These are phyloP conservation scores for Alternaria sp. DNA, from an alignment of 2,329 filamentous ascomycete species.

Conservation along the genomic window DNA sequence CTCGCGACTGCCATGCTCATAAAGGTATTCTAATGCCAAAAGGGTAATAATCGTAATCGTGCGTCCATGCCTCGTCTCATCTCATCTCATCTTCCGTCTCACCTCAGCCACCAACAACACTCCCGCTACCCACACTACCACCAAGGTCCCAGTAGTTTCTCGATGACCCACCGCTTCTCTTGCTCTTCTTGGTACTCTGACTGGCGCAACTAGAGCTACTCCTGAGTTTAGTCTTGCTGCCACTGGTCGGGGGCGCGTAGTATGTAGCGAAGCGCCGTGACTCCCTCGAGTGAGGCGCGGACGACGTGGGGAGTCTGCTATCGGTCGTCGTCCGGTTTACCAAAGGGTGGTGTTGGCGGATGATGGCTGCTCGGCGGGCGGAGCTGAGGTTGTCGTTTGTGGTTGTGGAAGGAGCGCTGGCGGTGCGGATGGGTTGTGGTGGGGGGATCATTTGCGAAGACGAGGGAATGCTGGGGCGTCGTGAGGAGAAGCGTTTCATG, in stretches of 20 bases:
- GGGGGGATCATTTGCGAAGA: constrained; percentile 4
- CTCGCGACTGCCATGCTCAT: background rate
- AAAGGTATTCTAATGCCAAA: background rate
- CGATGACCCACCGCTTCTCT: constrained; percentile 72
- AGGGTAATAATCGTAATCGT: background rate
- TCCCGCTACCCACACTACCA: constrained; percentile 76
- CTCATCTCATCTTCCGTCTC: background rate
- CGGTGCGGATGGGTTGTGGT: background rate
- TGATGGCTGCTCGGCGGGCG: constrained; percentile 77
- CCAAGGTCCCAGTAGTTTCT: constrained; percentile 94
- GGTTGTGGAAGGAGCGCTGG: background rate
- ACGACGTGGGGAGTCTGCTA: constrained; percentile 35
- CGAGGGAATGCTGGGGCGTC: constrained; percentile 38
- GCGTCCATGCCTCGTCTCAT: background rate
- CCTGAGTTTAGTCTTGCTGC: constrained; percentile 20
- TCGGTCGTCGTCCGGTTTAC: constrained; percentile 62
- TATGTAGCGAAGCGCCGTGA: constrained; percentile 10
- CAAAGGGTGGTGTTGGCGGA: constrained; percentile 87
- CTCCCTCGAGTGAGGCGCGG: constrained; percentile 23
- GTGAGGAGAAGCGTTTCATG: constrained; percentile 46
- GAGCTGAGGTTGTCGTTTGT: constrained; percentile 37
- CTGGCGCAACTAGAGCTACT: constrained; percentile 77
- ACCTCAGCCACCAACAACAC: constrained; percentile 42
- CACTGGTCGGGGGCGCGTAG: constrained; percentile 1
- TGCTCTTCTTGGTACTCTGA: constrained; percentile 80